Evolutionary conservation across 805 yeast genomes (phyloP).

Genomic region (Saturnispora halmiae): DNA sequence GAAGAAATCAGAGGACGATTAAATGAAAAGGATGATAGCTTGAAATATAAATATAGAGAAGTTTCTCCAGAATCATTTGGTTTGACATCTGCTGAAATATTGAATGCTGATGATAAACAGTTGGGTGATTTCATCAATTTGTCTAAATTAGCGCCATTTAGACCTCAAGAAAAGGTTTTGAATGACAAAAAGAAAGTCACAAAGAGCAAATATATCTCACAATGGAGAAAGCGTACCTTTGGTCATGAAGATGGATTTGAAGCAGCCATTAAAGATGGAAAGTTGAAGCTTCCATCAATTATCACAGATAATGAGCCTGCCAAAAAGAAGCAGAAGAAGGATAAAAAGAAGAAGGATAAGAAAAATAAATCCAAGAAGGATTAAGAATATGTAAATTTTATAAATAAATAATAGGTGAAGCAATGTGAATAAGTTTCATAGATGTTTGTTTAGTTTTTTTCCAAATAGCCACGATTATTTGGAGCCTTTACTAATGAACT

Average conservation of each 20-base stretch:
- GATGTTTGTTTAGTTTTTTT: not conserved
- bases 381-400: not conserved
- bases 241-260: slow-evolving; percentile 33
- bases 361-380: slow-evolving; percentile 2
- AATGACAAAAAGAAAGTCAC: slow-evolving; percentile 80
- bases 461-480: no score
- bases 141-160: slow-evolving; percentile 89
- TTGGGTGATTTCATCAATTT: slow-evolving; percentile 79
- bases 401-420: no score
- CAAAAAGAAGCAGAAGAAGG: slow-evolving; percentile 9
- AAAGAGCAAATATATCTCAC: slow-evolving; percentile 71
- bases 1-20: slow-evolving; percentile 58
- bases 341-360: slow-evolving; percentile 19
- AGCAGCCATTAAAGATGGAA: slow-evolving; percentile 16
- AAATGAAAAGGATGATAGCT: slow-evolving; percentile 27
- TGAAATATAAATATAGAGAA: slow-evolving; percentile 65
- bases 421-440: not conserved
- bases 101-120: slow-evolving; percentile 80
- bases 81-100: slow-evolving; percentile 72
- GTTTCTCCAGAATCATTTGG: slow-evolving; percentile 95
- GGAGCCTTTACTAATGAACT: no score
- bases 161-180: slow-evolving; percentile 58
- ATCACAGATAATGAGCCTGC: slow-evolving; percentile 20
- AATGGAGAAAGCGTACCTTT: slow-evolving; percentile 85
- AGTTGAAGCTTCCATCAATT: slow-evolving; percentile 23